A percentile compares a stretch with the other conserved stretches of the same genome.
These are phyloP conservation scores for Royoungia palumana DNA, from an alignment of 768 basidiomycete genomes.

Conservation along the genomic window DNA sequence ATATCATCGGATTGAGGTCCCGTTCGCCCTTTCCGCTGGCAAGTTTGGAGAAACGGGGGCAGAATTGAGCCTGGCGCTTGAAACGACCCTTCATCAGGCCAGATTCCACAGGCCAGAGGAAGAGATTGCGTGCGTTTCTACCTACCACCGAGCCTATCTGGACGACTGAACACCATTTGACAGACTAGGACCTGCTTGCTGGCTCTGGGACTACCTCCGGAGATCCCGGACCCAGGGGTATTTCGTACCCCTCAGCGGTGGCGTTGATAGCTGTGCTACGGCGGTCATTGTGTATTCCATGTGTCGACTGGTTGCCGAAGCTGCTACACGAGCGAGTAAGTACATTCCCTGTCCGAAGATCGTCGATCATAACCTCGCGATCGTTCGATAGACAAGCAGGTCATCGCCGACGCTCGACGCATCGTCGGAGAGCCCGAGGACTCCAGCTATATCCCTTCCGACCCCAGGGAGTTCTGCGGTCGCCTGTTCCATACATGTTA, in stretches of 20 bases:
- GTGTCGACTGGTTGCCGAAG: conserved; percentile 87
- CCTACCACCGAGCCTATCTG: not conserved
- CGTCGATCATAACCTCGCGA: not conserved
- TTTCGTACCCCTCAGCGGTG: conserved; percentile 92
- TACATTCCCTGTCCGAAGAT: not conserved
- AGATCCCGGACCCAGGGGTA: conserved; percentile 93
- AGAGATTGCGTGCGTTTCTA: conserved; percentile 83
- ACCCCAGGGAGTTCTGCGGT: conserved; percentile 81
- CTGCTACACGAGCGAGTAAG: conserved; percentile 70
- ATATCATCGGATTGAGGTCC: conserved; percentile 81
- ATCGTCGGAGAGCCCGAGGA: conserved; percentile 81
- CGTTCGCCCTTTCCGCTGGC: conserved; percentile 74
- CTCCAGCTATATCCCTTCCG: conserved; percentile 80
- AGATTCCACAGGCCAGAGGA: conserved; percentile 86
- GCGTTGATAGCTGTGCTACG: conserved; percentile 97
- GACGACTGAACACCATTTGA: not conserved
- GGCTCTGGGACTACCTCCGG: conserved; percentile 99
- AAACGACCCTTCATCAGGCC: conserved; percentile 40
- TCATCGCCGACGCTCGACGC: conserved; percentile 86
- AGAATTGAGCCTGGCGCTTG: conserved; percentile 44
- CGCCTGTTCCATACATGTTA: conserved; percentile 97
- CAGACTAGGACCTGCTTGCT: conserved; percentile 95
- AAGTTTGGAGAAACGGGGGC: conserved; percentile 63
- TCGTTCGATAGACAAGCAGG: conserved; percentile 60
- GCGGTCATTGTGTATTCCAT: conserved; percentile 95